Percentiles rank a stretch among this genome's conserved stretches.
phyloP scores from a whole-genome alignment of 805 yeast species.

The Metschnikowia dekortorum region DNA sequence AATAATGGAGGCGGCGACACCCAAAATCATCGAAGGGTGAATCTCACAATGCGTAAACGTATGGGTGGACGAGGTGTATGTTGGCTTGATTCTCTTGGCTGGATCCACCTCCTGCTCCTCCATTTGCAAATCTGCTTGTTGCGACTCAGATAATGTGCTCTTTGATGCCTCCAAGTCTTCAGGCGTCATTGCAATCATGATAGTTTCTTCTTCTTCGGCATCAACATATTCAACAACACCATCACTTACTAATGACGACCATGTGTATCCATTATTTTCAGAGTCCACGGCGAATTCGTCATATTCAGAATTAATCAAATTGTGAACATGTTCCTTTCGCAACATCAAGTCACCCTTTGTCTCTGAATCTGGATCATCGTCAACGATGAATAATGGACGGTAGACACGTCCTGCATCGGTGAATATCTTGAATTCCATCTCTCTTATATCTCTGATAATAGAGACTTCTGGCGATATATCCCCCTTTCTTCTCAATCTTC shows the following conservation, averaged over 20 bases:
- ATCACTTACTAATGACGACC: conserved; percentile 76
- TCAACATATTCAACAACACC: conserved; percentile 96
- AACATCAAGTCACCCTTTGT: conserved; percentile 74
- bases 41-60: conserved; percentile 98
- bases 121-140: conserved; percentile 40
- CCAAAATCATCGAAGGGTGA: conserved; percentile 97
- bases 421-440: conserved; percentile 90
- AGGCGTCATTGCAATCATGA: conserved; percentile 97
- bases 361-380: conserved; percentile 70
- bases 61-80: conserved; percentile 48
- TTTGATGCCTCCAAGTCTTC: conserved; percentile 80
- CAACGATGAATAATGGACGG: conserved; percentile 92
- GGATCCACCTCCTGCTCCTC: conserved; percentile 55
- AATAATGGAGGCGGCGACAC: conserved; percentile 97
- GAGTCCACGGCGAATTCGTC: conserved; percentile 56
- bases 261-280: conserved; percentile 55
- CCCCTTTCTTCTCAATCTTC: conserved; percentile 88
- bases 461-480: conserved; percentile 96
- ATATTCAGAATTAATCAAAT: conserved; percentile 57
- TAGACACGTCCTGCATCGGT: conserved; percentile 99
- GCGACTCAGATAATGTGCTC: conserved; percentile 37
- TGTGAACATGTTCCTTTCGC: conserved; percentile 77
- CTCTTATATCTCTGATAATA: conserved; percentile 93
- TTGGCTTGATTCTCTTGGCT: conserved; percentile 81
- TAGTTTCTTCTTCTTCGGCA: conserved; percentile 98